A percentile compares a stretch with the other conserved stretches of the same genome.
These are phyloP conservation scores for Chlamydomonas incerta DNA, from an alignment of 139 green algal species.

Conservation along the genomic window DNA sequence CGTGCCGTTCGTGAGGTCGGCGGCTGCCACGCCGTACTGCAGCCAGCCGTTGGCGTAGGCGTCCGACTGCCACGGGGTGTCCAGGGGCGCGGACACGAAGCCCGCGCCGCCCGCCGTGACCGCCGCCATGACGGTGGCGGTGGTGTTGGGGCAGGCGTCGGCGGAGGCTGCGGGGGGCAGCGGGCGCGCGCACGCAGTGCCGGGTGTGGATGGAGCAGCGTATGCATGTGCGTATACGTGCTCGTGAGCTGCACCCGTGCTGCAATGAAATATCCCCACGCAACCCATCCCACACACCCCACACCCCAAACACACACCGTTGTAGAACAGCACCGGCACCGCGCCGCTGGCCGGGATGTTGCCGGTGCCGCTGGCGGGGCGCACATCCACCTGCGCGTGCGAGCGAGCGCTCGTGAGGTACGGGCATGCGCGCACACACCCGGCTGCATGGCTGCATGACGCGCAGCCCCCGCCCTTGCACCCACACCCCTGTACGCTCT, in stretches of 20 bases:
- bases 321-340: neutral
- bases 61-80: neutral
- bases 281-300: too few species aligned
- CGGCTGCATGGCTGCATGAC: too few species aligned
- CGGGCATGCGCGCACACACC: too few species aligned
- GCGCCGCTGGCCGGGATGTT: slow-evolving; percentile 4
- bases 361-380: neutral
- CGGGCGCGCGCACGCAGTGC: neutral
- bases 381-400: neutral
- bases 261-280: too few species aligned
- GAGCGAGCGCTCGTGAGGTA: too few species aligned
- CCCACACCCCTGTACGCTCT: too few species aligned
- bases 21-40: too few species aligned
- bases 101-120: neutral
- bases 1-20: too few species aligned
- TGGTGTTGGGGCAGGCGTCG: neutral
- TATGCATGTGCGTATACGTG: neutral
- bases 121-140: neutral
- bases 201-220: neutral
- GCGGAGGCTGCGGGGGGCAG: neutral
- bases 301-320: slow-evolving; percentile 9
- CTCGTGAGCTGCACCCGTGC: too few species aligned
- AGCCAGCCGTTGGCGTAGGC: too few species aligned
- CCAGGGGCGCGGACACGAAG: neutral
- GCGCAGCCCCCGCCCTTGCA: too few species aligned